phyloP scores from a whole-genome alignment of 176 grass and related monocot species.

The Bothriochloa decipiens region DNA sequence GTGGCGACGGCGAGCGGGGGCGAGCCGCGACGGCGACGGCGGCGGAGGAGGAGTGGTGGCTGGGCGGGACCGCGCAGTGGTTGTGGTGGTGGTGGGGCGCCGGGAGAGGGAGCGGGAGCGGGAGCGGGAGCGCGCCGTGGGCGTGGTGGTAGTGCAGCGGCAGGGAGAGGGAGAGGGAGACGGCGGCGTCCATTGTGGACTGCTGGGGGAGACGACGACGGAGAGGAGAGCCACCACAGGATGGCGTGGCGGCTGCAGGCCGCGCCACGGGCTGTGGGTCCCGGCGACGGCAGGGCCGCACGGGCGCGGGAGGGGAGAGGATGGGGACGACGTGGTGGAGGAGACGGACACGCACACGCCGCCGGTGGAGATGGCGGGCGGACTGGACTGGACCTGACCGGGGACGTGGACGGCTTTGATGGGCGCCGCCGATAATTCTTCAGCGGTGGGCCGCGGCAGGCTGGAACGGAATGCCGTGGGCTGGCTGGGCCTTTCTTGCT shows the following conservation, averaged over 20 bases:
- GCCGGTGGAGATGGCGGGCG: background rate
- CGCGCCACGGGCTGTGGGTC: too few species aligned
- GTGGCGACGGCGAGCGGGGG: background rate
- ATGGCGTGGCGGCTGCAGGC: too few species aligned
- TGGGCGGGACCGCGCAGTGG: constrained; percentile 8
- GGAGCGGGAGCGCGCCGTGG: background rate
- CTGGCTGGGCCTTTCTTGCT: background rate
- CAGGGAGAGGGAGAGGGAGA: constrained; percentile 46
- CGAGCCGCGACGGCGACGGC: background rate
- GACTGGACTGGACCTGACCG: background rate
- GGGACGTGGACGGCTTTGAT: background rate
- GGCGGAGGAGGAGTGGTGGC: background rate
- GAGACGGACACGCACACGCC: background rate
- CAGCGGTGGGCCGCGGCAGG: background rate
- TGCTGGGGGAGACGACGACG: too few species aligned
- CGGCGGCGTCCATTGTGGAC: constrained; percentile 44
- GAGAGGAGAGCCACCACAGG: too few species aligned
- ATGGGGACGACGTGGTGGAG: background rate
- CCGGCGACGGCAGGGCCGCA: background rate
- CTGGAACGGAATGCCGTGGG: background rate
- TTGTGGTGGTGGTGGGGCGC: background rate
- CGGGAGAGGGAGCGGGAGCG: constrained; percentile 24
- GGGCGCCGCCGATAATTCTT: background rate
- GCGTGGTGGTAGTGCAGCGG: constrained; percentile 18
- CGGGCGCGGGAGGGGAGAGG: background rate